Conservation (phyloP, 2,329 filamentous ascomycete species). For the Paraphoma sp. region DNA sequence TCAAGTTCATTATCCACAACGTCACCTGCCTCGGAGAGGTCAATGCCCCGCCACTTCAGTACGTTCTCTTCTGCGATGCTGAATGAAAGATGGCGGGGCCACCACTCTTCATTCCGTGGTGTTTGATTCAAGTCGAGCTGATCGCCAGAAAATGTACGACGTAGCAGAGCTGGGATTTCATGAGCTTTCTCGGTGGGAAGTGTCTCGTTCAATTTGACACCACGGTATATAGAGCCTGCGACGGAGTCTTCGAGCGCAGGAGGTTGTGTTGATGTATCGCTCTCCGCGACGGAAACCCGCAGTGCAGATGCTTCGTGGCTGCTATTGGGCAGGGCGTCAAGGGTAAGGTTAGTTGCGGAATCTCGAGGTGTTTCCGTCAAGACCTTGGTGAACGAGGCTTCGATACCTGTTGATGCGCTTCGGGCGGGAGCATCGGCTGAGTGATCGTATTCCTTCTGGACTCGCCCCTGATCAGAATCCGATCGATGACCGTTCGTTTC, state of each 20-base stretch:
- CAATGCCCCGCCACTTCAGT: slow-evolving; percentile 61
- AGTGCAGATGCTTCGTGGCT: slow-evolving; percentile 23
- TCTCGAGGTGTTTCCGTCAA: slow-evolving; percentile 44
- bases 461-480: neutral
- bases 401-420: slow-evolving; percentile 18
- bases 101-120: slow-evolving; percentile 64
- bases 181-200: slow-evolving; percentile 55
- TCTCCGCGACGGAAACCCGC: slow-evolving; percentile 20
- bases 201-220: slow-evolving; percentile 60
- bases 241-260: slow-evolving; percentile 61
- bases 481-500: slow-evolving; percentile 11
- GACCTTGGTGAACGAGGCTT: slow-evolving; percentile 40
- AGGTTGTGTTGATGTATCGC: slow-evolving; percentile 34
- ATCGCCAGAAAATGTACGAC: slow-evolving; percentile 67
- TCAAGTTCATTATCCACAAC: slow-evolving; percentile 38
- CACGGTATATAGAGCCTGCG: slow-evolving; percentile 65
- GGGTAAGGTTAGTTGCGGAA: slow-evolving; percentile 29
- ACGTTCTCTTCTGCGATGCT: slow-evolving; percentile 78
- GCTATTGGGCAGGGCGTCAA: slow-evolving; percentile 20
- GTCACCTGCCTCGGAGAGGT: slow-evolving; percentile 23
- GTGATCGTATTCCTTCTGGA: slow-evolving; percentile 14
- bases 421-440: slow-evolving; percentile 19
- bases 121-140: slow-evolving; percentile 32
- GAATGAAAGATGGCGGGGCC: slow-evolving; percentile 77
- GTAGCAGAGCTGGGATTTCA: slow-evolving; percentile 59